Conservation (phyloP, 441 rosid genomes). For the Manihot esculenta region DNA sequence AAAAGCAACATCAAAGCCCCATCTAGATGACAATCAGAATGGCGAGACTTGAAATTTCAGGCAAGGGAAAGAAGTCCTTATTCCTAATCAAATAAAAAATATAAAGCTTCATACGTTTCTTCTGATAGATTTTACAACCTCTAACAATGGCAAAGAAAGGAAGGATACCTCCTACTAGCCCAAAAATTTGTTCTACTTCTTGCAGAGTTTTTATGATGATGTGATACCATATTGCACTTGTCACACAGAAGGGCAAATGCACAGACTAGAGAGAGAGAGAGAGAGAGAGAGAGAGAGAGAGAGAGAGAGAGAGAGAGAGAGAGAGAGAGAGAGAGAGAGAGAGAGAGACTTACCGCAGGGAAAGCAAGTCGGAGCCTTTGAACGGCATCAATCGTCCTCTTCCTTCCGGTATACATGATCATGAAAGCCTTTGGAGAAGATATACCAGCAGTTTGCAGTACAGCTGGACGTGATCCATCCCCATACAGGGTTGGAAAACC, state of each 20-base stretch:
- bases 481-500: slow-evolving; percentile 88
- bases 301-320: slow-evolving; percentile 21
- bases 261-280: slow-evolving; percentile 18
- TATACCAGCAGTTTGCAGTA: slow-evolving; percentile 84
- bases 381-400: slow-evolving; percentile 78
- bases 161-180: background rate
- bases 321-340: slow-evolving; percentile 23
- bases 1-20: background rate
- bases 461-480: slow-evolving; percentile 85
- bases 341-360: slow-evolving; percentile 52
- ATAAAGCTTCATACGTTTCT: background rate
- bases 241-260: background rate
- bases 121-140: slow-evolving; percentile 1
- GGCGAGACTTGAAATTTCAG: background rate
- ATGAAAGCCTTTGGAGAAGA: slow-evolving; percentile 87
- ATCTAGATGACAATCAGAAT: background rate
- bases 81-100: background rate
- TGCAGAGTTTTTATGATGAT: background rate
- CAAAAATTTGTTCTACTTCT: background rate
- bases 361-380: slow-evolving; percentile 88
- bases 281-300: slow-evolving; percentile 21
- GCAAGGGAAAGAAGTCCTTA: background rate
- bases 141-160: background rate
- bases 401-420: slow-evolving; percentile 85
- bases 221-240: background rate